Percentiles rank a stretch among this genome's conserved stretches.
phyloP scores from a whole-genome alignment of 1,284 basidiomycete species.

The Stygiomarasmius scandens region DNA sequence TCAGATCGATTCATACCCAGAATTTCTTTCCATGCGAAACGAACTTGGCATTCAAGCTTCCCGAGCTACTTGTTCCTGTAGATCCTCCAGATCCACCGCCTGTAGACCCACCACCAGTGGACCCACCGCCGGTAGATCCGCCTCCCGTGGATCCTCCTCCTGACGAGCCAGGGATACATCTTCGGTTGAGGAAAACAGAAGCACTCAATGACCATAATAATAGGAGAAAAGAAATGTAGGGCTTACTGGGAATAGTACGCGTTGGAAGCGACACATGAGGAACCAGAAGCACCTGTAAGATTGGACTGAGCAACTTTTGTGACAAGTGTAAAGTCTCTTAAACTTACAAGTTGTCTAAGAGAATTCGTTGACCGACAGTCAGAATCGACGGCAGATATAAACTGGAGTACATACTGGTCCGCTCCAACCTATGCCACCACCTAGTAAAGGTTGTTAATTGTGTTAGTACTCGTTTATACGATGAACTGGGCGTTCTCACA shows the following conservation, averaged over 20 bases:
- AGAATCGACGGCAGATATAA: neutral
- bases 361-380: neutral
- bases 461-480: neutral
- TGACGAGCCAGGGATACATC: constrained; percentile 30
- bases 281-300: constrained; percentile 28
- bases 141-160: neutral
- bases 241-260: constrained; percentile 36
- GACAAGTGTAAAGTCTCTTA: constrained; percentile 21
- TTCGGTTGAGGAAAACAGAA: constrained; percentile 6
- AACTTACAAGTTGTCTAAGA: constrained; percentile 28
- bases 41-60: constrained; percentile 31
- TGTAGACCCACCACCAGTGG: constrained; percentile 11
- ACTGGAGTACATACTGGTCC: constrained; percentile 27
- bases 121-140: constrained; percentile 7
- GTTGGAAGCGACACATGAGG: constrained; percentile 26
- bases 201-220: neutral
- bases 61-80: constrained; percentile 9
- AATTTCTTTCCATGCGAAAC: constrained; percentile 34
- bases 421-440: constrained; percentile 32
- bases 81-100: neutral
- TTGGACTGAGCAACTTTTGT: constrained; percentile 5
- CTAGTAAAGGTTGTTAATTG: constrained; percentile 15
- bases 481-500: constrained; percentile 14
- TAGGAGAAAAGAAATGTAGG: neutral
- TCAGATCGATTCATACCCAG: no score